These are phyloP conservation scores for Venturiaceae sp. DNA, from an alignment of 2,329 filamentous ascomycete species.

Conservation along the genomic window DNA sequence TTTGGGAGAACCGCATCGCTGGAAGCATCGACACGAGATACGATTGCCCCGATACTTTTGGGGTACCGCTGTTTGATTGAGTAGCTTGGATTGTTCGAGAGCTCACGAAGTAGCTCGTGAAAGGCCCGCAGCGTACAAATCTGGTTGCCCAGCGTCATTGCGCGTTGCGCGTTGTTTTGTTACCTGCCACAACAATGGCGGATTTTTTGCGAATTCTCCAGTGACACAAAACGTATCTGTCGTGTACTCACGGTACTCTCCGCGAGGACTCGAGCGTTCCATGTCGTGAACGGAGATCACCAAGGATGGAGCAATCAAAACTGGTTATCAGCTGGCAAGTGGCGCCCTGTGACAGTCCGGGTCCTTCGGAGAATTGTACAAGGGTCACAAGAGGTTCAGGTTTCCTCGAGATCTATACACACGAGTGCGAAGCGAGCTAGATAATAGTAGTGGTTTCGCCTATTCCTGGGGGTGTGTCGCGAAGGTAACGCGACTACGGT, in stretches of 20 bases:
- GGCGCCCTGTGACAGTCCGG: neutral
- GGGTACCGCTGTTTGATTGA: no score
- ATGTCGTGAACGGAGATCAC: neutral
- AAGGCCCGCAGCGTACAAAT: neutral
- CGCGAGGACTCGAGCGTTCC: neutral
- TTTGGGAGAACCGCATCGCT: neutral
- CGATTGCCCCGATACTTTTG: no score
- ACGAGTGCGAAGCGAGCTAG: neutral
- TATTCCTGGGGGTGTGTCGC: neutral
- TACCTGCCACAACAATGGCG: neutral
- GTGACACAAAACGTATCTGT: neutral
- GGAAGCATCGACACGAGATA: no score
- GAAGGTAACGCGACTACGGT: neutral
- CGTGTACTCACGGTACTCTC: neutral
- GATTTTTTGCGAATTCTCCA: neutral
- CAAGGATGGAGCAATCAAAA: neutral
- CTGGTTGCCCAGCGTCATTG: neutral
- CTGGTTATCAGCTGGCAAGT: neutral
- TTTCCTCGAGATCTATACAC: neutral
- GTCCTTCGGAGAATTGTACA: neutral
- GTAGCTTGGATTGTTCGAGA: neutral
- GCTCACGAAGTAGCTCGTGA: neutral
- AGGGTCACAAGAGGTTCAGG: neutral
- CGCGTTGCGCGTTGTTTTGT: neutral
- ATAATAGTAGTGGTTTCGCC: neutral